These are phyloP conservation scores for Talaromyces adpressus DNA, from an alignment of 495 filamentous ascomycete species.

Conservation along the genomic window DNA sequence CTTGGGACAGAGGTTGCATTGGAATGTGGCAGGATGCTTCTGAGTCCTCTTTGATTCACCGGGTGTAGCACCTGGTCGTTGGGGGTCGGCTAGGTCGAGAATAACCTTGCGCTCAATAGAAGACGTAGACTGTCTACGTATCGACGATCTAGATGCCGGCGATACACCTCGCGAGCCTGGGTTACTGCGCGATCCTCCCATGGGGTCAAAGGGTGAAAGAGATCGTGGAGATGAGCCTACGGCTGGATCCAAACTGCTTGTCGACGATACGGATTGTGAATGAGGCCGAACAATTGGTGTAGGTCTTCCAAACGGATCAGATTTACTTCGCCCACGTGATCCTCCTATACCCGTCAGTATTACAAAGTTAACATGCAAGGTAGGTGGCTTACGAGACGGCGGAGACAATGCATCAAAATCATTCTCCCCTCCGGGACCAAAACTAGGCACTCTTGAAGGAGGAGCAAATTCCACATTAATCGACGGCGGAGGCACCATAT, in stretches of 20 bases:
- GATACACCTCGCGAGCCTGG: slow-evolving; percentile 51
- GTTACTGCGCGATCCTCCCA: slow-evolving; percentile 28
- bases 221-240: slow-evolving; percentile 49
- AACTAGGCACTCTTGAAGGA: slow-evolving; percentile 63
- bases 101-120: slow-evolving; percentile 85
- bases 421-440: slow-evolving; percentile 58
- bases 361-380: background rate
- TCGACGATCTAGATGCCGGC: slow-evolving; percentile 42
- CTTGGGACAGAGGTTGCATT: slow-evolving; percentile 79
- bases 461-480: slow-evolving; percentile 94
- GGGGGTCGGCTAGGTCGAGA: slow-evolving; percentile 82
- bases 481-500: slow-evolving; percentile 69
- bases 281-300: slow-evolving; percentile 29
- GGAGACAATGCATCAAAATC: slow-evolving; percentile 78
- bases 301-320: slow-evolving; percentile 59
- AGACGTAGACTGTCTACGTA: slow-evolving; percentile 80
- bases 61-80: slow-evolving; percentile 62
- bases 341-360: slow-evolving; percentile 29
- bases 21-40: slow-evolving; percentile 92
- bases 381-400: slow-evolving; percentile 63
- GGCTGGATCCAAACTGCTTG: slow-evolving; percentile 37
- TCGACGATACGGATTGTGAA: slow-evolving; percentile 32
- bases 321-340: slow-evolving; percentile 58
- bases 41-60: slow-evolving; percentile 69
- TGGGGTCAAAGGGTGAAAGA: slow-evolving; percentile 56